Evolutionary conservation across 768 basidiomycete genomes (phyloP).

Genomic region (Kwoniella bestiolae): DNA sequence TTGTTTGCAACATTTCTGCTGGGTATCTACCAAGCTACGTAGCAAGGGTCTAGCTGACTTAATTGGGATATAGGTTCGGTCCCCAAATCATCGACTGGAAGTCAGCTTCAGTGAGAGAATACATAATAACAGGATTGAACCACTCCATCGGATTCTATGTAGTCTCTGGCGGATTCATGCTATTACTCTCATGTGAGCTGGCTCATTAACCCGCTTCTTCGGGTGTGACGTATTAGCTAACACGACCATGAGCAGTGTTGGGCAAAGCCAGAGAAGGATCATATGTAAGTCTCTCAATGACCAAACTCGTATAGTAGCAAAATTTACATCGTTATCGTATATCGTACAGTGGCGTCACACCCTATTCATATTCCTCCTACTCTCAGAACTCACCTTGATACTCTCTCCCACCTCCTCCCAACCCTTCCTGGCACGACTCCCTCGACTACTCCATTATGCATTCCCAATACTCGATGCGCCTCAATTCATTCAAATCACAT

Average conservation of each 20-base stretch:
- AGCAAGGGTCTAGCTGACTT: not conserved
- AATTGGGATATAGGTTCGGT: constrained; percentile 31
- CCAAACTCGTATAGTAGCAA: not conserved
- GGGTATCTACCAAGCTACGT: too few species aligned
- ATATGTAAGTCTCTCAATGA: constrained; percentile 29
- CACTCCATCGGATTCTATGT: constrained; percentile 44
- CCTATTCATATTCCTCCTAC: constrained; percentile 38
- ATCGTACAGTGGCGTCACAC: constrained; percentile 43
- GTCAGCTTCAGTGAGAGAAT: constrained; percentile 33
- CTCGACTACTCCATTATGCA: not conserved
- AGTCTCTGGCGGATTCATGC: constrained; percentile 45
- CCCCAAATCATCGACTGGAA: constrained; percentile 38
- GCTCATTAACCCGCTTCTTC: too few species aligned
- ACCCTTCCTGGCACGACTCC: not conserved
- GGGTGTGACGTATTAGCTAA: too few species aligned
- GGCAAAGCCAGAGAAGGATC: constrained; percentile 40
- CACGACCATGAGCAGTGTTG: constrained; percentile 21
- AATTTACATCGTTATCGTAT: not conserved
- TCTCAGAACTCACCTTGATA: constrained; percentile 39
- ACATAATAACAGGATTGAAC: constrained; percentile 31
- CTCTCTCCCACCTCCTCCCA: constrained; percentile 26
- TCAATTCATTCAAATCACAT: constrained; percentile 36
- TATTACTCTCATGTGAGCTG: constrained; percentile 37
- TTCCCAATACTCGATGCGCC: not conserved
- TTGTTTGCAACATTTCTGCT: too few species aligned